Evolutionary conservation across 495 filamentous ascomycete genomes (phyloP), one percentile per base, ranked within the genome.

Genomic region (Pyrenopolyporus hunteri): DNA sequence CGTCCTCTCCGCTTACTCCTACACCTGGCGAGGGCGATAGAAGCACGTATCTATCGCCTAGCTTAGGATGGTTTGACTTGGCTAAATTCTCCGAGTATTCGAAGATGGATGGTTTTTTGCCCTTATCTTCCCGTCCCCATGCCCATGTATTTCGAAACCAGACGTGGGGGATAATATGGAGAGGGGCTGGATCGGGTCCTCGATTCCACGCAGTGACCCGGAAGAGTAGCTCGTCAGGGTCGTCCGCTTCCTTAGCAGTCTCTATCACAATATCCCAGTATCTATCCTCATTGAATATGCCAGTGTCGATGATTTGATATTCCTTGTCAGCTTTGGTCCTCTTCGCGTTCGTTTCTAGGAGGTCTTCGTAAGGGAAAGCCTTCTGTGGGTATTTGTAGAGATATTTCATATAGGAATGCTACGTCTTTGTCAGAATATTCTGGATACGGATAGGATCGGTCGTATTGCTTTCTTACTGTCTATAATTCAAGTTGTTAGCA

Each of bases 221-320:
- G 79, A 97, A 98, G 31, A 96, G 81, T 11, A 98, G 78, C 73
- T 96, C 93, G 17, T 97, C 92, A 46, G 89, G 87, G 64, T 96
- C 87, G 37, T 96, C 86, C 6, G 82, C 84, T 64, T 97, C 93
- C 76, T 98, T 98, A 31, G 93, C 93, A 6, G 89, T 93, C 76
- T 98, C 93, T 60, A 98, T 97, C 72, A 93, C 88, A 69, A 96
- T 96, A 71, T 98, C 93, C 89, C 92, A 98, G 74, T 98, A 98
- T 45, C 87, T 78, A 68, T 94, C 88, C 11, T 97, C 91, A n/a
- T 91, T 81, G 68, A 98, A 97, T 49, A 89, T 77, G n/a, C 87
- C 91, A 0, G 93, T 95, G 70, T 98, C 94, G 26, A 93, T 80
- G 33, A 97, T 80, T 71, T 96, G 93, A 74, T 97, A 97, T 69